Base-by-base conservation (phyloP, 805 yeast species). In the Hanseniaspora thailandica region DNA sequence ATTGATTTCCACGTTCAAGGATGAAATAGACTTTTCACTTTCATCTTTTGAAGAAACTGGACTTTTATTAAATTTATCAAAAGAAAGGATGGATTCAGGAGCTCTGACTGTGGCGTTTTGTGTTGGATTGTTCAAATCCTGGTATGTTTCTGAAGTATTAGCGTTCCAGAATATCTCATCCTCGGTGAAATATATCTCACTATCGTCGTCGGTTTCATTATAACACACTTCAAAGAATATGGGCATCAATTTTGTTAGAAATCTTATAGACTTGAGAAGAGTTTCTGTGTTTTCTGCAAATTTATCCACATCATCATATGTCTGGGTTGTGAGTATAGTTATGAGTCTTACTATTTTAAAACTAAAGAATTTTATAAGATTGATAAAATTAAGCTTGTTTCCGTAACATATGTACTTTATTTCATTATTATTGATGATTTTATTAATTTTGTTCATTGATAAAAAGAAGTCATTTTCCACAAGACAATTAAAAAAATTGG, bases 161-260 rank as follows among this genome's bases (percentile, higher is more conserved):
- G 57, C 51, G 48, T 72, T 66, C 84, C 83, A 74, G 62, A 80
- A 72, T 9, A 75, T 59, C 7, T 61, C 61, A 38, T 59, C 58
- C 48, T 53, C 55, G 19, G 31, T 35, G 23, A 47, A 13, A 47
- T 47, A 46, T n/a, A 64, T 68, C 60, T 65, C 66, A 12, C 66
- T 66, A 51, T 60, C 69, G 8, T 43, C 26, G 5, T 30, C 35
- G 7, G 5, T 20, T 22, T 38, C 41, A 58, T 59, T 68, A 25
- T 61, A 67, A 45, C 57, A 70, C 10, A 69, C 62, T 65, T 88
- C 95, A 60, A 76, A 84, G 6, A 82, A 62, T 45, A 78, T 74
- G 0, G 96, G 96, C 20, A 84, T 57, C 3, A 84, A 52, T 56
- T 78, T 76, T 2, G 86, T 77, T 39, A 89, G 65, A 4, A 84